Evolutionary conservation across 345 rosid genomes (phyloP).

Genomic region (Arabis hirsuta): DNA sequence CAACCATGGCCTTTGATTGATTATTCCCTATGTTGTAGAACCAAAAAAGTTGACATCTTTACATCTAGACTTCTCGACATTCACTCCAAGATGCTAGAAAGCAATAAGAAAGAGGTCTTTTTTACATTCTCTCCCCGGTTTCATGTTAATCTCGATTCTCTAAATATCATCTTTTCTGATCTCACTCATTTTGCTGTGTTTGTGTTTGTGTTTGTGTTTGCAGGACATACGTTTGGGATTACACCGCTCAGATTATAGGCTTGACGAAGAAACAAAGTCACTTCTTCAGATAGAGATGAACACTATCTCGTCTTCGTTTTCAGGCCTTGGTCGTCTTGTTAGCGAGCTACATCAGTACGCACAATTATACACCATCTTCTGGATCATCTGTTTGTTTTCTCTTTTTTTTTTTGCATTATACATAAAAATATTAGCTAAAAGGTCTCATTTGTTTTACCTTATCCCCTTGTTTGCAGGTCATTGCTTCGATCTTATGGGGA

Average conservation of each 20-base stretch:
- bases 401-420: background rate
- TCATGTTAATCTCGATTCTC: background rate
- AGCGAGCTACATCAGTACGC: constrained; percentile 83
- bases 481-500: constrained; percentile 68
- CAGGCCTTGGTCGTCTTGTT: constrained; percentile 81
- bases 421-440: background rate
- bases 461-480: constrained; percentile 55
- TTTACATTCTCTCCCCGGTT: background rate
- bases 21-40: constrained; percentile 55
- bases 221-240: constrained; percentile 95
- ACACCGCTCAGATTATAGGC: constrained; percentile 99
- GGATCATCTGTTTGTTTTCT: background rate
- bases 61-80: constrained; percentile 92
- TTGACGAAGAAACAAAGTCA: constrained; percentile 84
- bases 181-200: constrained; percentile 13
- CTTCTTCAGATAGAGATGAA: constrained; percentile 96
- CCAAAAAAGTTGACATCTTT: constrained; percentile 84
- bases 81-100: constrained; percentile 86
- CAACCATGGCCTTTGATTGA: background rate
- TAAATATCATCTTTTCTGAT: background rate
- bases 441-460: background rate
- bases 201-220: constrained; percentile 30
- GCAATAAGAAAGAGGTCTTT: constrained; percentile 81
- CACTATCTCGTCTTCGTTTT: constrained; percentile 83
- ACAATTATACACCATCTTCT: constrained; percentile 6